Conservation (phyloP, 768 basidiomycete genomes). For the Rubroboletus pulcherrimus region DNA sequence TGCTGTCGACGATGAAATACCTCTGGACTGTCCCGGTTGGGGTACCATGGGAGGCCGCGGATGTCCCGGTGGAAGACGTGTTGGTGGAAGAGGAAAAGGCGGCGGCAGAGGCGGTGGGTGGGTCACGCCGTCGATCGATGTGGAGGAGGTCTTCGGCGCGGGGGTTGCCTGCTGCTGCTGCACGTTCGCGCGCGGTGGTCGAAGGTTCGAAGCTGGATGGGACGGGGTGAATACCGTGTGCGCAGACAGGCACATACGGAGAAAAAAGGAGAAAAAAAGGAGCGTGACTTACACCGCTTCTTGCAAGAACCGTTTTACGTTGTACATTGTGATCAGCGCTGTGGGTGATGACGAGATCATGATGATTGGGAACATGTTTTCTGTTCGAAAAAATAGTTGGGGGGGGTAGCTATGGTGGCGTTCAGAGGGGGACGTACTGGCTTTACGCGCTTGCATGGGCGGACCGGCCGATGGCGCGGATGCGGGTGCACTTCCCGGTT, state of each 20-base stretch:
- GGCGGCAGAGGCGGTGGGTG: constrained; percentile 25
- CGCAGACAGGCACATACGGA: background rate
- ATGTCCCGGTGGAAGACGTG: background rate
- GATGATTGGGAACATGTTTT: constrained; percentile 87
- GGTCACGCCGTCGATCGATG: constrained; percentile 81
- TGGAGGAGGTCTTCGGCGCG: constrained; percentile 80
- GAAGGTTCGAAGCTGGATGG: constrained; percentile 64
- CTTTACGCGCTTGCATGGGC: constrained; percentile 58
- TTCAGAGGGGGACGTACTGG: constrained; percentile 43
- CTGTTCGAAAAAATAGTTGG: constrained; percentile 31
- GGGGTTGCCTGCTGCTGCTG: constrained; percentile 65
- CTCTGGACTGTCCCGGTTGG: constrained; percentile 38
- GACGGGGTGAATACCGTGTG: background rate
- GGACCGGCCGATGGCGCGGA: constrained; percentile 36
- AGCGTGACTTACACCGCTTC: constrained; percentile 62
- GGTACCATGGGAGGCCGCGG: constrained; percentile 23
- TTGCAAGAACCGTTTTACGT: constrained; percentile 91
- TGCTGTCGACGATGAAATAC: constrained; percentile 89
- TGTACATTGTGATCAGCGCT: constrained; percentile 95
- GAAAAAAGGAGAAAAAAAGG: no score
- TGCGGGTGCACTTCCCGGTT: constrained; percentile 45
- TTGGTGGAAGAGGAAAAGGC: constrained; percentile 14
- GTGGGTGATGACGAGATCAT: constrained; percentile 94
- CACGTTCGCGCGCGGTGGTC: constrained; percentile 66
- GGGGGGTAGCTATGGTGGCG: background rate